Conservation (phyloP, 345 rosid species). For the Diplotaxis tenuifolia region DNA sequence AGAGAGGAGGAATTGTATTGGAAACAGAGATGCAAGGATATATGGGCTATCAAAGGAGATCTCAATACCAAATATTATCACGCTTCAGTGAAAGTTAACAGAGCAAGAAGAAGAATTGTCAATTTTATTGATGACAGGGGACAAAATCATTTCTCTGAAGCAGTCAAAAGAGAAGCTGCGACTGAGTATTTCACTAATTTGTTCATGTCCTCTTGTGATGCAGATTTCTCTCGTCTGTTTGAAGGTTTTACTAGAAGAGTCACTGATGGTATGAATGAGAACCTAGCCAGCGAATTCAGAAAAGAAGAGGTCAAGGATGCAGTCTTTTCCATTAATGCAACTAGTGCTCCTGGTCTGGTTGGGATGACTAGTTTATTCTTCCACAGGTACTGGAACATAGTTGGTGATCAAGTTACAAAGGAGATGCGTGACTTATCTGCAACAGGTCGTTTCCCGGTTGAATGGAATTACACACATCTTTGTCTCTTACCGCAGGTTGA, state of each 20-base stretch:
- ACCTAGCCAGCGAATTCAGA: background rate
- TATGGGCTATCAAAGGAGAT: background rate
- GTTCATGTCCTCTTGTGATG: background rate
- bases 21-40: background rate
- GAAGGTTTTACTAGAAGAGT: background rate
- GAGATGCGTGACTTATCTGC: background rate
- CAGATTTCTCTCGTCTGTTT: background rate
- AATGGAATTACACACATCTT: background rate
- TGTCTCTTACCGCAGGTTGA: background rate
- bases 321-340: background rate
- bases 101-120: background rate
- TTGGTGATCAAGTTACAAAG: fast-evolving
- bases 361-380: background rate
- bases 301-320: background rate
- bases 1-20: background rate
- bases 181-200: background rate
- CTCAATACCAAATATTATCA: background rate
- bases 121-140: background rate
- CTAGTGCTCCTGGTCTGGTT: background rate
- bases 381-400: background rate
- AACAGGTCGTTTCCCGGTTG: fast-evolving
- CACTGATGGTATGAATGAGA: background rate
- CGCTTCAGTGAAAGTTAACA: background rate
- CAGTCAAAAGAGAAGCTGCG: background rate
- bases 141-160: background rate